These are phyloP conservation scores for Hypholoma fasciculare DNA, from an alignment of 768 basidiomycete species.

Conservation along the genomic window DNA sequence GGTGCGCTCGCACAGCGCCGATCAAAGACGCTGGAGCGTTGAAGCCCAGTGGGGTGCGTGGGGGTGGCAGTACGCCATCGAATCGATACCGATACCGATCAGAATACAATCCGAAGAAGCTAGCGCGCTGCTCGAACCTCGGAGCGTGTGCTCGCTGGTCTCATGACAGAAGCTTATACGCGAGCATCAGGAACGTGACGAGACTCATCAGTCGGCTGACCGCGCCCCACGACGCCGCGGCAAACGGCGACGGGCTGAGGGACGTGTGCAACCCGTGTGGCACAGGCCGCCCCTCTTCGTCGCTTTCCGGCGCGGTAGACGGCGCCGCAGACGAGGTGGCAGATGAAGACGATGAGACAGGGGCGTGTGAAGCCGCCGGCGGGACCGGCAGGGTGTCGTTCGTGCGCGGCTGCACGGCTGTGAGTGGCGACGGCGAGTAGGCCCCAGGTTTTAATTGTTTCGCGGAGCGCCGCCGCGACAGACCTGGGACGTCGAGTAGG, in stretches of 20 bases:
- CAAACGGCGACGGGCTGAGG: conserved; percentile 9
- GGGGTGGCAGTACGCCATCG: background rate
- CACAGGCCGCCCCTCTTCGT: background rate
- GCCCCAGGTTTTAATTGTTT: conserved; percentile 8
- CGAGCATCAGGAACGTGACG: conserved; percentile 24
- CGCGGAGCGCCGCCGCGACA: background rate
- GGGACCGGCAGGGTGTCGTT: conserved; percentile 10
- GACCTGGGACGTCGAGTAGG: conserved; percentile 9
- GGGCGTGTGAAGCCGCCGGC: background rate
- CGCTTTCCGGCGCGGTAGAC: background rate
- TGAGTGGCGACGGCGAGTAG: conserved; percentile 12
- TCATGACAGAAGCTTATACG: conserved; percentile 28
- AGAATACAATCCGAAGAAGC: background rate
- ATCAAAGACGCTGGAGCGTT: no score
- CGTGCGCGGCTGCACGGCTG: conserved; percentile 10
- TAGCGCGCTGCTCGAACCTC: background rate
- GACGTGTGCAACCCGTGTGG: background rate
- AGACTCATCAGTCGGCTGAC: conserved; percentile 25
- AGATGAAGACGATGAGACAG: background rate
- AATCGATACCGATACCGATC: background rate
- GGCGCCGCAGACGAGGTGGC: conserved; percentile 4
- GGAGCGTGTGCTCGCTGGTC: background rate
- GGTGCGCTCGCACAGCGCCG: no score
- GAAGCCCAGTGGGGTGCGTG: no score
- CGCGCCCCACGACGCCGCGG: conserved; percentile 22